Conservation (phyloP, 2,329 filamentous ascomycete genomes). For the Pestalotiopsis fici region DNA sequence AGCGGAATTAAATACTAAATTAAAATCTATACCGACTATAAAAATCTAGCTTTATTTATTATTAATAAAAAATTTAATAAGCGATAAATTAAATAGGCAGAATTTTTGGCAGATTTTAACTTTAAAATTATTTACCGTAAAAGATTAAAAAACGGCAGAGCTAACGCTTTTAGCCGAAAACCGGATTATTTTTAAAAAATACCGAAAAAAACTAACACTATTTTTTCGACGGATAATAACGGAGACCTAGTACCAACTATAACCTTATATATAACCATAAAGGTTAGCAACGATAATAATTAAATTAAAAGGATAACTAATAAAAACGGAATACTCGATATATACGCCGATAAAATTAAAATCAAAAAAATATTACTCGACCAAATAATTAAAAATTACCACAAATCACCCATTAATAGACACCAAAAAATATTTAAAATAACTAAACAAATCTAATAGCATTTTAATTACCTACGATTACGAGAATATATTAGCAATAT, state of each 20-base stretch:
- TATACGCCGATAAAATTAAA: background rate
- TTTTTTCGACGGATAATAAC: background rate
- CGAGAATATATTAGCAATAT: background rate
- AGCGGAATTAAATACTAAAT: conserved; percentile 14
- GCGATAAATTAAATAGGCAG: conserved; percentile 7
- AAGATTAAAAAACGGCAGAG: background rate
- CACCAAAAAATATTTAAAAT: background rate
- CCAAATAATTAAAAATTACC: background rate
- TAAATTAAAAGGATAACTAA: background rate
- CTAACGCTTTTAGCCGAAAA: background rate
- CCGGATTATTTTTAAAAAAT: background rate
- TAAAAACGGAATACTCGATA: background rate
- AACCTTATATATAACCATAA: background rate
- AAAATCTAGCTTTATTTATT: conserved; percentile 17
- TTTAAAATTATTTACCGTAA: background rate
- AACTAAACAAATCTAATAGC: background rate
- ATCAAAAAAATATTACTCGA: background rate
- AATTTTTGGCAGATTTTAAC: conserved; percentile 1
- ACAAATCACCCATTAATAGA: background rate
- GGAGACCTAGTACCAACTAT: background rate
- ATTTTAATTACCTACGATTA: background rate
- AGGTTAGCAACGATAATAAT: background rate
- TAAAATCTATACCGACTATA: conserved; percentile 21
- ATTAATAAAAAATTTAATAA: conserved; percentile 8
- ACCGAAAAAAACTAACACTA: background rate